Conservation (phyloP, 129 eudicot species). For the Heracleum sosnowskyi region DNA sequence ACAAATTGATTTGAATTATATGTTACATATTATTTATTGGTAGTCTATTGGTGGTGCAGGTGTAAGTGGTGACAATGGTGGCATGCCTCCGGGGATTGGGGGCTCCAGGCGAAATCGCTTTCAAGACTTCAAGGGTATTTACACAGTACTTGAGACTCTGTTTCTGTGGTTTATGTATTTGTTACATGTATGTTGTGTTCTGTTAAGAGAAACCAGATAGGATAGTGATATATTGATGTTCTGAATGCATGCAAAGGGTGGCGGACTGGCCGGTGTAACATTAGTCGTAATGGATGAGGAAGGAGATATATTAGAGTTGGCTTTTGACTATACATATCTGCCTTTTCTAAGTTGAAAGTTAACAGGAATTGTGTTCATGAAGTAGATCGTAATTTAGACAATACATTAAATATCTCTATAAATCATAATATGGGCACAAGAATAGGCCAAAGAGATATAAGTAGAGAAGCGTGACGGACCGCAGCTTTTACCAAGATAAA, state of each 20-base stretch:
- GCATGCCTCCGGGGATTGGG: constrained; percentile 31
- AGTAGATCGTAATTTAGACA: too few species aligned
- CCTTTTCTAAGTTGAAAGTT: too few species aligned
- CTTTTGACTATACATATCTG: too few species aligned
- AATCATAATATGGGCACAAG: neutral
- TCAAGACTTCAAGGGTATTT: constrained; percentile 61
- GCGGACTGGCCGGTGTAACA: too few species aligned
- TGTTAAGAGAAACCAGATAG: too few species aligned
- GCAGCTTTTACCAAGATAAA: too few species aligned
- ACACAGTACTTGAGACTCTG: neutral
- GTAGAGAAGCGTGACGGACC: too few species aligned
- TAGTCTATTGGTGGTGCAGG: constrained; percentile 15
- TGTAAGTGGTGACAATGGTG: constrained; percentile 39
- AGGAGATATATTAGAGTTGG: neutral
- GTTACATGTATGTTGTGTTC: neutral
- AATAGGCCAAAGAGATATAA: too few species aligned
- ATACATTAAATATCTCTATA: neutral
- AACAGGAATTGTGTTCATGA: too few species aligned
- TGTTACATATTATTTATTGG: neutral
- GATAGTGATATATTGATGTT: neutral
- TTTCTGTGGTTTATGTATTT: neutral
- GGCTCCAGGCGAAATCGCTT: constrained; percentile 35
- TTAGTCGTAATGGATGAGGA: neutral
- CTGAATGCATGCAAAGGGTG: neutral
- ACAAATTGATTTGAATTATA: neutral